phyloP scores from a whole-genome alignment of 371 early-diverging fungal species.

The Gilbertella persicaria region DNA sequence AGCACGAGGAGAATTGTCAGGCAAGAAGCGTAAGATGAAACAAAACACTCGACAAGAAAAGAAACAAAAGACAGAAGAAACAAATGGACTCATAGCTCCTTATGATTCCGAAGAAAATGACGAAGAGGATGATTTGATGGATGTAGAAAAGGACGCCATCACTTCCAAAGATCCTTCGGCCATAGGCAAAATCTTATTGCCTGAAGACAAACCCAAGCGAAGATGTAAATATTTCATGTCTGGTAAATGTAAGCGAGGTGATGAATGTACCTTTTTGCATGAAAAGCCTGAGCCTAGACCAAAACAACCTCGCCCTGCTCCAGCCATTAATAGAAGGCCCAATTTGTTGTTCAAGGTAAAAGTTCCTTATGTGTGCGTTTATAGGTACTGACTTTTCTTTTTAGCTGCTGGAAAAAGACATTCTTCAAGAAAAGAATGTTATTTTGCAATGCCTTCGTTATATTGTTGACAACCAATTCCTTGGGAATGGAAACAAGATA shows the following conservation, averaged over 20 bases:
- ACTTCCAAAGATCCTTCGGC: conserved; percentile 56
- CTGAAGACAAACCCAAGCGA: conserved; percentile 25
- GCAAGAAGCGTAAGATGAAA: conserved; percentile 17
- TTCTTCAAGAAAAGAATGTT: conserved; percentile 53
- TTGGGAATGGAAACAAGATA: no score
- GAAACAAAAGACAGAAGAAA: conserved; percentile 6
- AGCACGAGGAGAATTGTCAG: conserved; percentile 33
- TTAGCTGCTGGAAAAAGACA: conserved; percentile 54
- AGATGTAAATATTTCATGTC: conserved; percentile 52
- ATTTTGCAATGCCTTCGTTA: conserved; percentile 52
- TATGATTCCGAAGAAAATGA: conserved; percentile 14
- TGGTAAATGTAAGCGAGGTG: conserved; percentile 49
- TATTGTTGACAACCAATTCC: conserved; percentile 40
- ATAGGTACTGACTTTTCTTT: no score
- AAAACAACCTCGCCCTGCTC: conserved; percentile 22
- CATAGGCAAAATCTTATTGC: conserved; percentile 44
- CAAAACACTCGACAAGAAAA: conserved; percentile 5
- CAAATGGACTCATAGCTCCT: conserved; percentile 10
- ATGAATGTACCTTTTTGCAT: conserved; percentile 51
- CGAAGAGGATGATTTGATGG: conserved; percentile 38
- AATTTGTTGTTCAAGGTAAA: conserved; percentile 52
- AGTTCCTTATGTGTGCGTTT: neutral
- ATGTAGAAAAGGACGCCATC: conserved; percentile 52
- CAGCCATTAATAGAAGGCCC: conserved; percentile 32
- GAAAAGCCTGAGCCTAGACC: conserved; percentile 33